Conservation (phyloP, 768 basidiomycete species). For the Pulveroboletus sp. region DNA sequence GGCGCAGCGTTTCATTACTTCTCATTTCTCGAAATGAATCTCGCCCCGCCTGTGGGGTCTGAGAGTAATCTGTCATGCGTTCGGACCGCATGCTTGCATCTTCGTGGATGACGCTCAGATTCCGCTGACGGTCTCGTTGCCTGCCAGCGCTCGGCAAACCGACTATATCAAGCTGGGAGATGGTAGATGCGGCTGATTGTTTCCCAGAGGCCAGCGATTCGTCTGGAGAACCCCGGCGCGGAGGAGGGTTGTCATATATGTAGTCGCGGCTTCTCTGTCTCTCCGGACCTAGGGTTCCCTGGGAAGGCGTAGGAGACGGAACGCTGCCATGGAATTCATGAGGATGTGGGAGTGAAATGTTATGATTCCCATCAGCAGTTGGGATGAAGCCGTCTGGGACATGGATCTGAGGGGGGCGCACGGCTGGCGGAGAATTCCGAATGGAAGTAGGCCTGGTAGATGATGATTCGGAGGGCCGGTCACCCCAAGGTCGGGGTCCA, state of each 20-base stretch:
- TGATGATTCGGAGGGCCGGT: slow-evolving; percentile 7
- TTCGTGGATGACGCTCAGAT: slow-evolving; percentile 32
- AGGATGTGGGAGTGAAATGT: slow-evolving; percentile 48
- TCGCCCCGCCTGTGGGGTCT: slow-evolving; percentile 20
- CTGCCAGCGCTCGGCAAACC: slow-evolving; percentile 20
- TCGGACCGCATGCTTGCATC: slow-evolving; percentile 29
- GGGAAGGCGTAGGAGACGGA: slow-evolving; percentile 29
- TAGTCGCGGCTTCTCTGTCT: slow-evolving; percentile 22
- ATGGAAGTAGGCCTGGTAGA: slow-evolving; percentile 17
- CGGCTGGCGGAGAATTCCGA: slow-evolving; percentile 17
- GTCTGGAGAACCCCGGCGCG: slow-evolving; percentile 26
- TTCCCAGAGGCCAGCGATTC: slow-evolving; percentile 28
- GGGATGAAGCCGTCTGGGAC: slow-evolving; percentile 52
- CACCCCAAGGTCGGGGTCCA: slow-evolving; percentile 17
- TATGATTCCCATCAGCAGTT: slow-evolving; percentile 33
- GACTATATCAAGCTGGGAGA: slow-evolving; percentile 33
- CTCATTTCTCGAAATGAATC: slow-evolving; percentile 11
- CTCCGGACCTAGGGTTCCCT: slow-evolving; percentile 21
- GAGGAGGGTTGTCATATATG: slow-evolving; percentile 19
- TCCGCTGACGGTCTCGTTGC: slow-evolving; percentile 22
- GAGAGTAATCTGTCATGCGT: slow-evolving; percentile 22
- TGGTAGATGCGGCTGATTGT: slow-evolving; percentile 27
- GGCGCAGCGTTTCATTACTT: slow-evolving; percentile 16
- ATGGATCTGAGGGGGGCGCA: slow-evolving; percentile 19
- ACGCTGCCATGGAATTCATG: slow-evolving; percentile 39